A percentile compares a stretch with the other conserved stretches of the same genome.
Conservation (phyloP, 352 stramenopile species). For the Globisporangium orthogonon region DNA sequence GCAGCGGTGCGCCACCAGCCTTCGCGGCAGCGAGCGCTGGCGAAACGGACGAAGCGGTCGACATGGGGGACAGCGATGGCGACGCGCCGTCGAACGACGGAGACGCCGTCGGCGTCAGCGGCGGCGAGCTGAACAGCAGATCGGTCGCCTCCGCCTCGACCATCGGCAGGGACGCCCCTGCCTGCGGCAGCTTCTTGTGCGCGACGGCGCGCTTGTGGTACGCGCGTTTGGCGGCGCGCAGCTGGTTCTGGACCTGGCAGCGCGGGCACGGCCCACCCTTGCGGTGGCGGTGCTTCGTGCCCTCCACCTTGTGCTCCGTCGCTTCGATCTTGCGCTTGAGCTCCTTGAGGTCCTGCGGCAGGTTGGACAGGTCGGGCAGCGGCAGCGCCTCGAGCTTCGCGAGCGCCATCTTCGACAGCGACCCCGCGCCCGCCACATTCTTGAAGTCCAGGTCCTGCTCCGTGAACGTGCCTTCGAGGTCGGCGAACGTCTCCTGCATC, state of each 20-base stretch:
- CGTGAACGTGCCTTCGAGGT: constrained; percentile 57
- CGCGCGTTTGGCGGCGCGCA: constrained; percentile 68
- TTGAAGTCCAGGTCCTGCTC: constrained; percentile 66
- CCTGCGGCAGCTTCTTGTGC: constrained; percentile 75
- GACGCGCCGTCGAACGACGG: constrained; percentile 17
- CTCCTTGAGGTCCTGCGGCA: constrained; percentile 74
- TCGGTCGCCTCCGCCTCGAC: constrained; percentile 8
- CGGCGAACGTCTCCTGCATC: constrained; percentile 62
- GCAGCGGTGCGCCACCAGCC: constrained; percentile 13
- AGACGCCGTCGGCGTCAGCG: constrained; percentile 8
- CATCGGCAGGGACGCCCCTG: constrained; percentile 12
- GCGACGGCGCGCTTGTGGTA: constrained; percentile 78
- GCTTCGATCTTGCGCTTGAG: constrained; percentile 83
- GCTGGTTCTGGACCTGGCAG: constrained; percentile 80
- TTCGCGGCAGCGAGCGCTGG: constrained; percentile 1
- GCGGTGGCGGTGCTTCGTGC: constrained; percentile 82
- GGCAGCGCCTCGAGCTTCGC: constrained; percentile 67
- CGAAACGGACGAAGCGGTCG: constrained; percentile 8
- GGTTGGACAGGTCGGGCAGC: constrained; percentile 63
- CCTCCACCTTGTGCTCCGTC: constrained; percentile 80
- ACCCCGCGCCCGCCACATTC: constrained; percentile 35
- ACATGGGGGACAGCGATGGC: constrained; percentile 17
- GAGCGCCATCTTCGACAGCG: constrained; percentile 54
- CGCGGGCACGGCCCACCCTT: constrained; percentile 76
- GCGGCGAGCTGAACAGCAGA: constrained; percentile 11